A percentile compares a stretch with the other conserved stretches of the same genome.
Conservation (phyloP, 2,329 filamentous ascomycete genomes). For the Sarocladium strictum region DNA sequence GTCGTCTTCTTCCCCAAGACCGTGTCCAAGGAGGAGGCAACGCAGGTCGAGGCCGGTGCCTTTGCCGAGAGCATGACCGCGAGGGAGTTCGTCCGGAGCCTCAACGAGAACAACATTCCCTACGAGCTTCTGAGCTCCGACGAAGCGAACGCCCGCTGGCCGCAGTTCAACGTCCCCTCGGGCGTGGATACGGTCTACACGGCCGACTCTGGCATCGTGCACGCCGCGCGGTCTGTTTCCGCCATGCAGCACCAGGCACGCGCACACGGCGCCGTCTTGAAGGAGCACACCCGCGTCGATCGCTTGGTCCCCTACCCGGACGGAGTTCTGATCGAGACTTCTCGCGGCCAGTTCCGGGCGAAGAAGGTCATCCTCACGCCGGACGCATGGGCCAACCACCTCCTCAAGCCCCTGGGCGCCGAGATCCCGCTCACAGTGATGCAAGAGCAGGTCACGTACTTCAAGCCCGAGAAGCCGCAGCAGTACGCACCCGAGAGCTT, state of each 20-base stretch:
- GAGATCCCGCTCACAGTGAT: constrained; percentile 15
- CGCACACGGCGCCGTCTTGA: constrained; percentile 9
- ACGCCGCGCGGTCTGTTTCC: constrained; percentile 12
- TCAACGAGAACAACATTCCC: background rate
- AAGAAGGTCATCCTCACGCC: constrained; percentile 12
- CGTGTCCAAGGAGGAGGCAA: background rate
- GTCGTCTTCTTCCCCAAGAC: background rate
- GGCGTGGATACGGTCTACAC: constrained; percentile 17
- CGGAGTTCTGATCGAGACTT: constrained; percentile 9
- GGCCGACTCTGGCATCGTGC: constrained; percentile 17
- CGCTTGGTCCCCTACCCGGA: constrained; percentile 2
- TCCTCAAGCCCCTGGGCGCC: constrained; percentile 9
- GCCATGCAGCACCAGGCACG: constrained; percentile 13
- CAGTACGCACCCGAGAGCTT: constrained; percentile 10
- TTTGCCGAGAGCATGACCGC: constrained; percentile 3
- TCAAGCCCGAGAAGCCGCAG: constrained; percentile 10
- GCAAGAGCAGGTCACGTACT: constrained; percentile 16
- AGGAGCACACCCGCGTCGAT: constrained; percentile 10
- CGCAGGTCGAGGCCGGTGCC: background rate
- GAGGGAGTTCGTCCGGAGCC: background rate
- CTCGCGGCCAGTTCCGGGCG: constrained; percentile 7
- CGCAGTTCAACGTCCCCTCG: constrained; percentile 14
- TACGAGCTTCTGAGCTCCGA: constrained; percentile 16
- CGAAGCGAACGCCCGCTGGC: constrained; percentile 16
- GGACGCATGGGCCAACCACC: constrained; percentile 14